Conservation (phyloP, 371 early-diverging fungal species). For the Mucor sp. region DNA sequence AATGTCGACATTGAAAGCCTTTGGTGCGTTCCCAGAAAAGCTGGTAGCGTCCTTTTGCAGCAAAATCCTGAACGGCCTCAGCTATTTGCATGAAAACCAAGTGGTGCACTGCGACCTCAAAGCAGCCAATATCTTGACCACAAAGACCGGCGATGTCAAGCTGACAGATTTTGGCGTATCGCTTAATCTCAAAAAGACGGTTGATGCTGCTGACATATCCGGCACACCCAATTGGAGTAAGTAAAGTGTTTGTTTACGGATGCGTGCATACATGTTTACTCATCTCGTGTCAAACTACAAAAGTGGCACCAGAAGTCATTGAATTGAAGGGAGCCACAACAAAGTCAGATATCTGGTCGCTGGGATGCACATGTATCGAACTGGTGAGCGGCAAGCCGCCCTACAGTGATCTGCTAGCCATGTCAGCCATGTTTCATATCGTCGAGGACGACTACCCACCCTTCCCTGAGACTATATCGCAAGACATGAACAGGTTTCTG, state of each 20-base stretch:
- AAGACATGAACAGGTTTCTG: slow-evolving; percentile 76
- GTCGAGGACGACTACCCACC: slow-evolving; percentile 91
- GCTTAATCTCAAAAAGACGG: slow-evolving; percentile 73
- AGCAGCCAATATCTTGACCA: slow-evolving; percentile 93
- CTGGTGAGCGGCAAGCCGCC: slow-evolving; percentile 88
- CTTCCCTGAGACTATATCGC: slow-evolving; percentile 80
- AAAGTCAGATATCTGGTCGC: slow-evolving; percentile 90
- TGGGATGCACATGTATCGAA: slow-evolving; percentile 89
- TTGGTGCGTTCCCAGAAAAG: slow-evolving; percentile 92
- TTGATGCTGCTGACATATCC: slow-evolving; percentile 68
- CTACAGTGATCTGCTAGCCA: slow-evolving; percentile 76
- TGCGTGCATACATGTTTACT: slow-evolving; percentile 11
- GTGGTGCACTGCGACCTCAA: slow-evolving; percentile 97
- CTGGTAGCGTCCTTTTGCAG: slow-evolving; percentile 89
- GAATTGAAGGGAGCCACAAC: slow-evolving; percentile 79
- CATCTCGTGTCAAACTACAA: slow-evolving; percentile 10
- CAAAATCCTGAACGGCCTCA: slow-evolving; percentile 88
- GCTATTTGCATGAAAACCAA: slow-evolving; percentile 89
- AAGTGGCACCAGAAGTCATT: slow-evolving; percentile 98
- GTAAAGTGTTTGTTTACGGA: slow-evolving; percentile 8
- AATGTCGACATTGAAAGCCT: slow-evolving; percentile 83
- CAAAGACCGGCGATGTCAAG: slow-evolving; percentile 93
- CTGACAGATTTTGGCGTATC: slow-evolving; percentile 96
- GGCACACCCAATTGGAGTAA: slow-evolving; percentile 97
- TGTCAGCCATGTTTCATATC: slow-evolving; percentile 90